A percentile compares a stretch with the other conserved stretches of the same genome.
These are phyloP conservation scores for Blastobotrys petasosporus DNA, from an alignment of 1,139 yeast species.

Conservation along the genomic window DNA sequence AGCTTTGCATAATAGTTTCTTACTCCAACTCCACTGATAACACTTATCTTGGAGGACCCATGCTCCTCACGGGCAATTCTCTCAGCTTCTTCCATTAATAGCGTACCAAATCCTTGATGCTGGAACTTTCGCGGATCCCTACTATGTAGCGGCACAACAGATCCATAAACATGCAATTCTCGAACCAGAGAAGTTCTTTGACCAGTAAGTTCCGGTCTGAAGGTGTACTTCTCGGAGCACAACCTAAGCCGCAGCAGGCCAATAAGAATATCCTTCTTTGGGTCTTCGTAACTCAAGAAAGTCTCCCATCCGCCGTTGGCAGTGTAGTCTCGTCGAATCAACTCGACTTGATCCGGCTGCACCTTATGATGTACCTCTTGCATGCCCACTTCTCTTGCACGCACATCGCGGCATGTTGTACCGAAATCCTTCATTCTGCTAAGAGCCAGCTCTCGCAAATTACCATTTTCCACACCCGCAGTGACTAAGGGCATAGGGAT, in stretches of 20 bases:
- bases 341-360: conserved; percentile 94
- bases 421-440: conserved; percentile 99
- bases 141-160: conserved; percentile 95
- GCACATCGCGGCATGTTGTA: conserved; percentile 91
- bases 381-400: conserved; percentile 97
- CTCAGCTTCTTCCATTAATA: conserved; percentile 97
- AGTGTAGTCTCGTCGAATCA: conserved; percentile 89
- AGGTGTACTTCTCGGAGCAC: conserved; percentile 85
- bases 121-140: conserved; percentile 97
- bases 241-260: conserved; percentile 84
- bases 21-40: conserved; percentile 96
- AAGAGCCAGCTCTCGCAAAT: conserved; percentile 86
- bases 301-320: conserved; percentile 99
- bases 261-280: conserved; percentile 89
- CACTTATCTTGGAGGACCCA: conserved; percentile 85
- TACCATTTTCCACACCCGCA: conserved; percentile 97
- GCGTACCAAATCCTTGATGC: conserved; percentile 98
- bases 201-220: conserved; percentile 74
- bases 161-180: conserved; percentile 95
- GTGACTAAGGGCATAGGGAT: conserved; percentile 99
- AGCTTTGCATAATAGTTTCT: conserved; percentile 89
- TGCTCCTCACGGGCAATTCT: conserved; percentile 94
- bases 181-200: conserved; percentile 92
- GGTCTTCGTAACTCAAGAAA: conserved; percentile 91
- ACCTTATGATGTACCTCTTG: conserved; percentile 98